Evolutionary conservation across 345 rosid species (phyloP).

Genomic region (Aegle marmelos): DNA sequence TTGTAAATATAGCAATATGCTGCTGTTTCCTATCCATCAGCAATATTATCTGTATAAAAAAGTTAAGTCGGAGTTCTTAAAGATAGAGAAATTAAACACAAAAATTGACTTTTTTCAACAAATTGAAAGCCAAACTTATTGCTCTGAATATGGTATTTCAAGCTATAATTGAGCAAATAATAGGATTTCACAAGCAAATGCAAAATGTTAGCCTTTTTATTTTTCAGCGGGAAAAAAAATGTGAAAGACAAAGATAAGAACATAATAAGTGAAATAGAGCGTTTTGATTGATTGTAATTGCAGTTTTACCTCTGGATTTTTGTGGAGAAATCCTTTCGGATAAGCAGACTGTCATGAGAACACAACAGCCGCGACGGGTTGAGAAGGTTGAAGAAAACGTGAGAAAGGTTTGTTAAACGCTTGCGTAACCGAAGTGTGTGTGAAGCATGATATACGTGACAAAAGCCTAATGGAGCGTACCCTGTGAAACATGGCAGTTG

Average conservation of each 20-base stretch:
- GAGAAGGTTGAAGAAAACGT: neutral
- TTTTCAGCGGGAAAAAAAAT: neutral
- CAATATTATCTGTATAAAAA: neutral
- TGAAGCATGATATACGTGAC: neutral
- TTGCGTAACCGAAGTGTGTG: neutral
- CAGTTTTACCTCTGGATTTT: neutral
- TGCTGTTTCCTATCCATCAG: constrained; percentile 61
- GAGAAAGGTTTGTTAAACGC: neutral
- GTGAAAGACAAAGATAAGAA: neutral
- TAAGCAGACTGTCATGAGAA: neutral
- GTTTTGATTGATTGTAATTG: neutral
- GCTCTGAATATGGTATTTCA: neutral
- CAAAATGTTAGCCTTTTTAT: neutral
- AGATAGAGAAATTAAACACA: neutral
- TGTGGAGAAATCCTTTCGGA: neutral
- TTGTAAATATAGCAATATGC: constrained; percentile 81
- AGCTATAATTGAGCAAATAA: neutral
- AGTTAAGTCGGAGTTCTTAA: neutral
- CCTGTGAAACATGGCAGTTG: neutral
- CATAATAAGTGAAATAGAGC: neutral
- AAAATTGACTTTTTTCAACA: neutral
- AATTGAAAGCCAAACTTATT: neutral
- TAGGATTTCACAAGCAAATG: neutral
- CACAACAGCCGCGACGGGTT: neutral
- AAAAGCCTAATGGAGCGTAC: neutral